Base-by-base conservation (phyloP, 164 flowering plant genomes). In the Kalanchoe fedtschenkoi region DNA sequence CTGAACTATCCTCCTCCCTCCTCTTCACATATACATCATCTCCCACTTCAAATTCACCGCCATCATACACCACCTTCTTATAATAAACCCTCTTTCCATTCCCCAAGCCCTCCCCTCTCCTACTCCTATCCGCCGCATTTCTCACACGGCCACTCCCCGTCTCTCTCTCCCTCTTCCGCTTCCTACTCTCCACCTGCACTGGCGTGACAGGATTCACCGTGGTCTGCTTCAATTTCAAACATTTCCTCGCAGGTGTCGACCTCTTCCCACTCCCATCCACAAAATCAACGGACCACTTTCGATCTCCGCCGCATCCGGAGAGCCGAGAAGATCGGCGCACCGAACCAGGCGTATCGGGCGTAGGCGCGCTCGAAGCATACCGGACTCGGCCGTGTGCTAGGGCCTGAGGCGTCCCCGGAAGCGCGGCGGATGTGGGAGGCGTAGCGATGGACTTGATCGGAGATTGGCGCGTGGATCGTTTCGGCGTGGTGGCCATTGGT, bases 1-100 rank as follows among this genome's bases (percentile, higher is more conserved):
- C 98, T 0, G 96, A 86, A 67, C 71, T 75, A 9, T 77, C 87
- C 30, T 81, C 83, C 65, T 85, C 95, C 64, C 89, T 88, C 79
- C 92, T 86, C 78, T 83, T 90, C 75, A 90, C 93, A 70, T 90
- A 90, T 30, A 93, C 99, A 75, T 84, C 89, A 59, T 93, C 95
- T 24, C 97, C 95, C 0, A 81, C 76, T 42, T 59, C 72, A 65
- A 93, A 93, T 64, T 85, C 92, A 2, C 79, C 85, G 10, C 78
- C 96, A 70, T 90, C 97, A 64, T 76, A 93, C 55, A 70, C 81
- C 42, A 84, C 95, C 61, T 78, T 88, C 75, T 75, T 82, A 65
- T 86, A 90, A 73, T 78, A 88, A 34, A 83, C 79, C 46, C 60
- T 65, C 56, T 69, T 62, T 59, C 62, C 66, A 65, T 53, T 72